Percentiles rank a stretch among this genome's conserved stretches.
Conservation (phyloP, 1,139 yeast genomes). For the Geotrichum cucujoidarum region DNA sequence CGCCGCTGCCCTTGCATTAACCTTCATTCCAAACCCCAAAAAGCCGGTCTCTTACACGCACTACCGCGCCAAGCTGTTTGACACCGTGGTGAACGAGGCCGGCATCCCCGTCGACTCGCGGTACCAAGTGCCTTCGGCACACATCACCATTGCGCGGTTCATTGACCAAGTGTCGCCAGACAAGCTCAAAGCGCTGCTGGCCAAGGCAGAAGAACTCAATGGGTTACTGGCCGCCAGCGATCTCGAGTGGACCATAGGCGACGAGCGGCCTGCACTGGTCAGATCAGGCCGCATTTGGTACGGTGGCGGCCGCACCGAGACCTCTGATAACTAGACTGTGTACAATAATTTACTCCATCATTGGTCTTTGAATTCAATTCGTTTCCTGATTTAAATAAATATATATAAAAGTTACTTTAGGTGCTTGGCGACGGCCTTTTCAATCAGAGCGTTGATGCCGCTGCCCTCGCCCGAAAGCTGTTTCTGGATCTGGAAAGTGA, state of each 20-base stretch:
- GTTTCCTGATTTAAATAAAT: neutral
- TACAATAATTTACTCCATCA: no score
- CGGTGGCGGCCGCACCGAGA: slow-evolving; percentile 28
- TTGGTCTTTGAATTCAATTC: no score
- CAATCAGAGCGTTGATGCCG: slow-evolving; percentile 44
- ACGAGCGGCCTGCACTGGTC: slow-evolving; percentile 24
- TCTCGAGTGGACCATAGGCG: slow-evolving; percentile 24
- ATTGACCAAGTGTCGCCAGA: slow-evolving; percentile 20
- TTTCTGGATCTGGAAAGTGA: slow-evolving; percentile 53
- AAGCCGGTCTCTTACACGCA: slow-evolving; percentile 23
- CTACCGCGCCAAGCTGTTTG: slow-evolving; percentile 21
- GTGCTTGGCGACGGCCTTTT: slow-evolving; percentile 49
- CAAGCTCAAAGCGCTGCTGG: slow-evolving; percentile 21
- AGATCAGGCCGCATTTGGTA: slow-evolving; percentile 30
- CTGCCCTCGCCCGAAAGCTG: slow-evolving; percentile 31
- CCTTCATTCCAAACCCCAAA: slow-evolving; percentile 24
- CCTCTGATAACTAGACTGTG: no score
- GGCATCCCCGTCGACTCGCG: slow-evolving; percentile 23
- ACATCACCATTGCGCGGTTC: slow-evolving; percentile 29
- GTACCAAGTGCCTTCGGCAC: slow-evolving; percentile 29
- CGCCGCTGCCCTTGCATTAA: slow-evolving; percentile 27
- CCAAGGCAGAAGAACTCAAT: slow-evolving; percentile 17
- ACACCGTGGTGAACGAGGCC: slow-evolving; percentile 16
- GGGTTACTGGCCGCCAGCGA: slow-evolving; percentile 18
- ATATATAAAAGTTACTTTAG: slow-evolving; percentile 27